Evolutionary conservation across 2,329 filamentous ascomycete species (phyloP), one percentile per base, ranked within the genome.

Genomic region (Pleomassaria siparia): DNA sequence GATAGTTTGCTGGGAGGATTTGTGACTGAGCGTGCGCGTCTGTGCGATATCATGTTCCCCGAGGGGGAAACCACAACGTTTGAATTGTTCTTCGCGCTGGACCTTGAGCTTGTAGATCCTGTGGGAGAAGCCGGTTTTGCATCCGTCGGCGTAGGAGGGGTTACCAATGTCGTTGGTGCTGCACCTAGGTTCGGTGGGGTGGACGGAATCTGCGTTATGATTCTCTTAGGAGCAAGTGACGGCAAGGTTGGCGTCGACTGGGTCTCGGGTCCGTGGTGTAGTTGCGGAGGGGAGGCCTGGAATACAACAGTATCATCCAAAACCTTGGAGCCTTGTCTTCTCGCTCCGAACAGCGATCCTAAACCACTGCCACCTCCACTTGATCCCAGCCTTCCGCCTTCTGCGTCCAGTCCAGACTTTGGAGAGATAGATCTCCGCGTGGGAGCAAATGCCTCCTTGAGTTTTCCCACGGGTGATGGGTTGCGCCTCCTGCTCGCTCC

Each of bases 1-100:
- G 91, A 95, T 29, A 96, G 80, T 73, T 95, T 96, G 79, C 91
- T 96, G 25, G 91, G 91, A 35, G 66, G 64, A 52, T 72, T 72
- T 44, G 80, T 82, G 46, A 78, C 74, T 55, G 83, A 85, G 57
- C 81, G 77, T 48, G 77, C 78, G 29, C 82, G 76, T 74, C 76
- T 83, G 78, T 91, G 88, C 48, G 85, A 82, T 72, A 85, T 89
- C 82, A 89, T 88, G 63, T 81, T 86, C 62, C 82, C 84, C 56
- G 84, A 80, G 29, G 82, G 76, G 55, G 85, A 84, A 37, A 82
- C 78, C 33, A 80, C 78, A 52, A 85, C 80, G 77, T 61, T 77
- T 63, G 53, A 73, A 68, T 49, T 76, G 54, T 66, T 58, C 48
- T 62, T 64, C 13, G 48, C 25, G n/a, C 47, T 54, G 21, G 52